These are phyloP conservation scores for Oryza nivara DNA, from an alignment of 176 grass and related monocot species.

Conservation along the genomic window DNA sequence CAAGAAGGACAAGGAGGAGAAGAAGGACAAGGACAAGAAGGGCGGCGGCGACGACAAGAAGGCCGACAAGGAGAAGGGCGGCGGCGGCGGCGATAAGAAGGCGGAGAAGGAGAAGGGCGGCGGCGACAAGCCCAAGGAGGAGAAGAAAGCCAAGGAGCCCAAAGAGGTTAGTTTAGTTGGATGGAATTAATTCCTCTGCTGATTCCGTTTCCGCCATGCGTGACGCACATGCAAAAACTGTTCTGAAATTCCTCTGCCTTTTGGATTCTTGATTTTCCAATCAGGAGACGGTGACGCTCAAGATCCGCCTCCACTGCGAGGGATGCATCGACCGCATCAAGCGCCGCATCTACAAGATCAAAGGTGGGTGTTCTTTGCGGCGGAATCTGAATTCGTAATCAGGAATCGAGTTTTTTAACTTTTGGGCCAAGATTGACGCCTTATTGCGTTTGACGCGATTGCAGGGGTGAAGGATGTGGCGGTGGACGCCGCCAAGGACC, in stretches of 20 bases:
- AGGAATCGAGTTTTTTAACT: neutral
- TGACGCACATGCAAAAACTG: neutral
- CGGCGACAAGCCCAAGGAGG: constrained; percentile 61
- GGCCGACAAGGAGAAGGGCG: constrained; percentile 42
- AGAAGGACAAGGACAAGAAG: constrained; percentile 29
- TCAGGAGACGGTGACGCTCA: constrained; percentile 82
- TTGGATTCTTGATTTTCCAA: constrained; percentile 32
- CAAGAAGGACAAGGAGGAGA: constrained; percentile 47
- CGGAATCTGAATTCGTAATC: neutral
- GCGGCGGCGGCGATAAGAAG: neutral
- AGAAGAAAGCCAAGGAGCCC: constrained; percentile 49
- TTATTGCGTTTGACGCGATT: neutral
- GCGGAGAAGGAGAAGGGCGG: constrained; percentile 28
- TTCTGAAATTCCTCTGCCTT: constrained; percentile 7
- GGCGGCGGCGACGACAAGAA: constrained; percentile 52
- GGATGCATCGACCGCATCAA: constrained; percentile 85
- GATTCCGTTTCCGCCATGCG: neutral
- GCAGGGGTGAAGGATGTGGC: constrained; percentile 79
- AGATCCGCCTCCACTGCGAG: constrained; percentile 89
- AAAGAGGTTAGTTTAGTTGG: constrained; percentile 49
- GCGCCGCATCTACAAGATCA: constrained; percentile 70
- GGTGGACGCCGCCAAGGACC: constrained; percentile 67
- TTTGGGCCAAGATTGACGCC: neutral
- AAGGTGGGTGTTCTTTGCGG: constrained; percentile 49
- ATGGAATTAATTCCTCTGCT: neutral